Base-by-base conservation (phyloP, 129 eudicot species). In the Helichrysum umbraculigerum region DNA sequence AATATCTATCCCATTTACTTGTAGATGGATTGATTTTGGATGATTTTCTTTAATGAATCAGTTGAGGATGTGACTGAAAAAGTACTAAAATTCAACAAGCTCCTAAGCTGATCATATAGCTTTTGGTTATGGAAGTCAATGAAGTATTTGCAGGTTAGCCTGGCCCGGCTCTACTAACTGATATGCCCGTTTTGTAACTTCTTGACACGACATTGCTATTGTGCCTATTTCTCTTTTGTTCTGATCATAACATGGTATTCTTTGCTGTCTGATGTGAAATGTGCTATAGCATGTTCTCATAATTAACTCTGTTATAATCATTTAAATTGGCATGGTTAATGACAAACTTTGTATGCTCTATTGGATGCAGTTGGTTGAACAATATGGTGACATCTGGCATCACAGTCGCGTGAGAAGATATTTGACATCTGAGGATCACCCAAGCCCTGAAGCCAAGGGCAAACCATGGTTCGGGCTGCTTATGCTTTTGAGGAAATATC, bases 401-500 rank as follows among this genome's bases (percentile, higher is more conserved):
- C 97, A 94, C 72, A 86, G 92, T 79, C 91, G 98, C 1, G 96
- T 94, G 44, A 91, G 98, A 68, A 83, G 88, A 80, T 94, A 94
- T 70, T 88, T 94, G 2, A 94, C 97, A 5, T 84, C 87, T 12
- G 98, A 94, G 74, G 97, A 94, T 62, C 74, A 86, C 74, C 78
- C 87, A 1, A 79, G 68, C 61, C 86, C 90, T 5, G 98, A 94
- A 82, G 86, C 97, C 35, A 75, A 87, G 12, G 96, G 87, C 59
- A 94, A 94, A 74, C 98, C 97, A 16, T 94, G 98, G 98, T 85
- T 82, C 34, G 97, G 98, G 72, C 76, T 93, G 86, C 91, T 93
- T n/a, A 80, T 91, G 96, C 66, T 94, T 85, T 83, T 94, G 69
- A 91, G 96, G 89, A 94, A 89, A 63, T 88, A 94, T 51, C 98